Percentiles rank a stretch among this genome's conserved stretches.
phyloP scores from a whole-genome alignment of 352 stramenopile species.

The Globisporangium mamillatum region DNA sequence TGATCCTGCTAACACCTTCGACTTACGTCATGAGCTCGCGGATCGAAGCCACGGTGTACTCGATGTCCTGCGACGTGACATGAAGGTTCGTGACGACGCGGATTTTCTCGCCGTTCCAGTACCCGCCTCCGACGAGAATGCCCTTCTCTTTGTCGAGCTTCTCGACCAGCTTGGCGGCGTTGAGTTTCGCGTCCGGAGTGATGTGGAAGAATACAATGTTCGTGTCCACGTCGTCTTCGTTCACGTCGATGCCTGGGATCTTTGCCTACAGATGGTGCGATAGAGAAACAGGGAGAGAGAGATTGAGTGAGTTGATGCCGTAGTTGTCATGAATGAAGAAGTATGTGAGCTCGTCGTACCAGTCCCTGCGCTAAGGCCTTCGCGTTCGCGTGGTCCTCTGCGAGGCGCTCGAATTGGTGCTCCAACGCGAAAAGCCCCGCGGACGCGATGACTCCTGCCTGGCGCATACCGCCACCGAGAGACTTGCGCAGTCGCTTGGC shows the following conservation, averaged over 20 bases:
- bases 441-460: constrained; percentile 92
- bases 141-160: constrained; percentile 66
- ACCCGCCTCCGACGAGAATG: constrained; percentile 61
- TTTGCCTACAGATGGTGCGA: constrained; percentile 17
- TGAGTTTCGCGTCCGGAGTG: constrained; percentile 53
- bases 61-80: constrained; percentile 58
- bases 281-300: not conserved
- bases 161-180: constrained; percentile 44
- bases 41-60: constrained; percentile 56
- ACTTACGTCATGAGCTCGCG: constrained; percentile 49
- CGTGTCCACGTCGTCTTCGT: constrained; percentile 69
- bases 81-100: constrained; percentile 78
- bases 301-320: not conserved
- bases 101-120: constrained; percentile 58
- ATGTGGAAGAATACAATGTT: constrained; percentile 89
- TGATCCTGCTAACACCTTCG: not conserved
- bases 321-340: not conserved
- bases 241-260: constrained; percentile 67
- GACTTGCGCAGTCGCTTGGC: constrained; percentile 93
- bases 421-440: constrained; percentile 91
- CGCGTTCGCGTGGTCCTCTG: constrained; percentile 80
- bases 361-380: constrained; percentile 66
- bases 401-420: constrained; percentile 83
- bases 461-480: constrained; percentile 96
- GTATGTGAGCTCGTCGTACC: constrained; percentile 13